A percentile compares a stretch with the other conserved stretches of the same genome.
Evolutionary conservation across 2,329 filamentous ascomycete species (phyloP).

Genomic region (Stromatinia cepivora): DNA sequence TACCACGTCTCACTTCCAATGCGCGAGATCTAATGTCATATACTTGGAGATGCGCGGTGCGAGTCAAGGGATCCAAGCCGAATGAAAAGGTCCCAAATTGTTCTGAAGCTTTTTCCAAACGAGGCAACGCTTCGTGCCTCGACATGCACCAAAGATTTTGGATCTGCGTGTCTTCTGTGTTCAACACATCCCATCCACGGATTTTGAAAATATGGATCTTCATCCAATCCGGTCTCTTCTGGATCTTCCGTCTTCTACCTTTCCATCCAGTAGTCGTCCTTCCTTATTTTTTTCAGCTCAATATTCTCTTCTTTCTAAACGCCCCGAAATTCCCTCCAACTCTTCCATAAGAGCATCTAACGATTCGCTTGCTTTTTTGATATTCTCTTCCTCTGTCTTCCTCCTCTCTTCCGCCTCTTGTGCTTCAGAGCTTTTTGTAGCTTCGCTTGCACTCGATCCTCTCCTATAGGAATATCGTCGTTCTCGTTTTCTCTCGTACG

Average conservation of each 20-base stretch:
- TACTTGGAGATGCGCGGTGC: background rate
- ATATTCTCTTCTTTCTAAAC: constrained; percentile 10
- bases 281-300: background rate
- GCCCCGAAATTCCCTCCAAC: constrained; percentile 6
- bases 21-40: background rate
- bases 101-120: too few species aligned
- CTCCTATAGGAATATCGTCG: constrained; percentile 3
- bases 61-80: too few species aligned
- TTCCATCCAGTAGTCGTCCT: background rate
- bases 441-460: background rate
- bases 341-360: constrained; percentile 12
- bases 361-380: constrained; percentile 3
- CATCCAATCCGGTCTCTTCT: too few species aligned
- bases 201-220: background rate
- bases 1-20: background rate
- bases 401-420: background rate
- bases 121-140: background rate
- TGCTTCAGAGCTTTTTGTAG: background rate
- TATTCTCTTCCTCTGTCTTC: background rate
- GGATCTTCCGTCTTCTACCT: background rate
- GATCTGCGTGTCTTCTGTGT: background rate
- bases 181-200: too few species aligned
- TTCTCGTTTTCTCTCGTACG: background rate
- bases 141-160: background rate
- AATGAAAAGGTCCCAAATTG: background rate